Conservation (phyloP, 176 grass and related monocot genomes). For the Phyllostachys edulis region DNA sequence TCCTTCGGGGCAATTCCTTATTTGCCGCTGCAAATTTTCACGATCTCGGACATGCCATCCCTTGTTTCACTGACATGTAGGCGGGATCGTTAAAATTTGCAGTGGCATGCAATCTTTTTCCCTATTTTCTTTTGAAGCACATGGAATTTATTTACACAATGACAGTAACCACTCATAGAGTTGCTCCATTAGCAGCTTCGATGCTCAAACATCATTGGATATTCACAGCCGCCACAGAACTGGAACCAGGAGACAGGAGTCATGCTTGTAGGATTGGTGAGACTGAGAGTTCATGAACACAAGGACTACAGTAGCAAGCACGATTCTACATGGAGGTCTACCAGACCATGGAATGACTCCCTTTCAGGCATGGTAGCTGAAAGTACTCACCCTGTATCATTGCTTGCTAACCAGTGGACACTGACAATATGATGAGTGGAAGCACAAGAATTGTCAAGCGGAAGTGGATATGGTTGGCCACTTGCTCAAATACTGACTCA, state of each 20-base stretch:
- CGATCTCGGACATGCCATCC: too few species aligned
- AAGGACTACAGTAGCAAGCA: slow-evolving; percentile 24
- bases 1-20: too few species aligned
- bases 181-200: background rate
- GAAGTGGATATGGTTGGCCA: background rate
- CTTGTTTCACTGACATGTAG: too few species aligned
- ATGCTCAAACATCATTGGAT: background rate
- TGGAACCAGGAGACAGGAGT: slow-evolving; percentile 31
- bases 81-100: too few species aligned
- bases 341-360: slow-evolving; percentile 26
- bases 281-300: slow-evolving; percentile 38
- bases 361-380: slow-evolving; percentile 10
- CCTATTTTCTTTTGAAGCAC: slow-evolving; percentile 13
- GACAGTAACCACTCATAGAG: background rate
- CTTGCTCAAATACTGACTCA: slow-evolving; percentile 5
- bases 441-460: slow-evolving; percentile 27
- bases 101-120: too few species aligned
- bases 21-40: too few species aligned
- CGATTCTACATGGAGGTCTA: background rate
- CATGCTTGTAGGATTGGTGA: slow-evolving; percentile 32
- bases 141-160: background rate
- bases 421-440: slow-evolving; percentile 32
- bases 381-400: slow-evolving; percentile 12
- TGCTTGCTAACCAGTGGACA: slow-evolving; percentile 36
- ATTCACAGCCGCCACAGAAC: background rate